These are phyloP conservation scores for Saccharomycopsis oosterbeekiorum DNA, from an alignment of 805 yeast species.

Conservation along the genomic window DNA sequence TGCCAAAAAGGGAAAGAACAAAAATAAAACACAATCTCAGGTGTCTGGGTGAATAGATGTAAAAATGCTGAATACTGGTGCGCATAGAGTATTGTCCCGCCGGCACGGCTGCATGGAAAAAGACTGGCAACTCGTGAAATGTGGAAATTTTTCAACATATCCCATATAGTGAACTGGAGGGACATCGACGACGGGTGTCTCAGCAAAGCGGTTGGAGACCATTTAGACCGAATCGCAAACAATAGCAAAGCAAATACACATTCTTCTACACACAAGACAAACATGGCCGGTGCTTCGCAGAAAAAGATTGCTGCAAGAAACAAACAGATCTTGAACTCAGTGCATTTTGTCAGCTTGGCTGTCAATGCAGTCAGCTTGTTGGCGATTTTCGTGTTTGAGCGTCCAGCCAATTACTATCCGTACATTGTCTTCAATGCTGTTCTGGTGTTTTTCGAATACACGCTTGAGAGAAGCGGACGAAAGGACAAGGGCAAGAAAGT, in stretches of 20 bases:
- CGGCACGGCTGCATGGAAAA: no score
- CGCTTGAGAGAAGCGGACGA: conserved; percentile 50
- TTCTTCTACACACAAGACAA: conserved; percentile 21
- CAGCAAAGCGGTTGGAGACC: no score
- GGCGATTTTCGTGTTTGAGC: conserved; percentile 28
- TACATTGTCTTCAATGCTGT: conserved; percentile 36
- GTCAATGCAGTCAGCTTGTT: conserved; percentile 34
- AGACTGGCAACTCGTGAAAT: no score
- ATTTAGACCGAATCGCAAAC: not conserved
- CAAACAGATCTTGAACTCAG: conserved; percentile 22
- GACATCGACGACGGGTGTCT: no score
- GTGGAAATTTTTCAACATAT: no score
- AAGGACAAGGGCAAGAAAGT: conserved; percentile 48
- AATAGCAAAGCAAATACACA: not conserved
- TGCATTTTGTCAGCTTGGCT: conserved; percentile 29
- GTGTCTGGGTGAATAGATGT: no score
- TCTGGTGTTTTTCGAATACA: conserved; percentile 35
- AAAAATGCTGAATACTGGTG: no score
- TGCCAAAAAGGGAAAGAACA: not conserved
- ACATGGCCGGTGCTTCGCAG: conserved; percentile 36
- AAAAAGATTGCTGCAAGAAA: conserved; percentile 31
- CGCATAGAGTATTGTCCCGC: no score
- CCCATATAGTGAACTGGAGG: no score
- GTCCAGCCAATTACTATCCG: conserved; percentile 40
- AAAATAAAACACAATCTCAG: not conserved